Evolutionary conservation across 2,329 filamentous ascomycete genomes (phyloP).

Genomic region (Pseudomassariella vexata): DNA sequence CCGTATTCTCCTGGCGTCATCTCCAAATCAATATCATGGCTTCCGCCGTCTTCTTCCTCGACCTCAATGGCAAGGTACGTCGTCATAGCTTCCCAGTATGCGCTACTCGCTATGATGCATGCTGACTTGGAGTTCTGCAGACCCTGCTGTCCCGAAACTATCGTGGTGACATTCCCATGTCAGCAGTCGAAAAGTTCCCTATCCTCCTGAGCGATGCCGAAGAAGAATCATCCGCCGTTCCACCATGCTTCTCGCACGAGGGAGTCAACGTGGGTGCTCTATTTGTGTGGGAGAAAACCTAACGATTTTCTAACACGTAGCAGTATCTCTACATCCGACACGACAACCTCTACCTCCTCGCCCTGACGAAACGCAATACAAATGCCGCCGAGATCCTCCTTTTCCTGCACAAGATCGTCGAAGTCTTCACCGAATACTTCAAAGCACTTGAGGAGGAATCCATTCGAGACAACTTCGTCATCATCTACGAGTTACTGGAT

Average conservation of each 20-base stretch:
- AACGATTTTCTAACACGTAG: background rate
- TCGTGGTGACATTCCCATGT: constrained; percentile 97
- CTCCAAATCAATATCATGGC: constrained; percentile 75
- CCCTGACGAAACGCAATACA: constrained; percentile 95
- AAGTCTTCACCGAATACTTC: constrained; percentile 99
- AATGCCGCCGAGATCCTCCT: constrained; percentile 98
- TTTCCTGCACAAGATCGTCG: constrained; percentile 96
- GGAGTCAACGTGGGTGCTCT: constrained; percentile 91
- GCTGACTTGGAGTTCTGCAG: too few species aligned
- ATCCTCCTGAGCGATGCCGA: constrained; percentile 94
- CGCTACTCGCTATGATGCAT: too few species aligned
- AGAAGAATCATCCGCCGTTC: constrained; percentile 96
- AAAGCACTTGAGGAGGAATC: constrained; percentile 98
- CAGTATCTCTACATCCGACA: constrained; percentile 99
- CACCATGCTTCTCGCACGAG: constrained; percentile 96
- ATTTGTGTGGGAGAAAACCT: too few species aligned
- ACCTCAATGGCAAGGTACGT: constrained; percentile 97
- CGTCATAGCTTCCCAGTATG: too few species aligned
- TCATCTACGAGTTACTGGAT: constrained; percentile 97
- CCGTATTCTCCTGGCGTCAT: too few species aligned
- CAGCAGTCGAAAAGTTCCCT: constrained; percentile 96
- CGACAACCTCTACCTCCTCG: constrained; percentile 97
- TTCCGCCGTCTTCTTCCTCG: constrained; percentile 96
- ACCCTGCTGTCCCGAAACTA: constrained; percentile 98
- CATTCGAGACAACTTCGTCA: constrained; percentile 97